These are phyloP conservation scores for Metschnikowia chrysomelidarum DNA, from an alignment of 805 yeast species.

Conservation along the genomic window DNA sequence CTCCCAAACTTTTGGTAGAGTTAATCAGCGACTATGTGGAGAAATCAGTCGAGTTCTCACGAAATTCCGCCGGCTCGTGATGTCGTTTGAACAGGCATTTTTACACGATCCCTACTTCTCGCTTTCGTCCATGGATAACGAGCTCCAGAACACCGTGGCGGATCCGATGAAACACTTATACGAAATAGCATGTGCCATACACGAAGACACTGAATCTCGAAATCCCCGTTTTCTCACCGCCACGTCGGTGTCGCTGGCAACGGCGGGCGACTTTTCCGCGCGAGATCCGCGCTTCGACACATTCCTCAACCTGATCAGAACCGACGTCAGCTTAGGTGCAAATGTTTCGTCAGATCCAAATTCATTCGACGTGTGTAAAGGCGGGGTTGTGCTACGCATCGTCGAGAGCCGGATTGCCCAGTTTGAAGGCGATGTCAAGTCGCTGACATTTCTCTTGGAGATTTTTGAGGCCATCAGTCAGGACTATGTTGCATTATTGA, in stretches of 20 bases:
- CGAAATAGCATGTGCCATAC: slow-evolving; percentile 53
- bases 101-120: slow-evolving; percentile 50
- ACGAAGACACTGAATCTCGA: slow-evolving; percentile 43
- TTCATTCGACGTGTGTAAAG: slow-evolving; percentile 61
- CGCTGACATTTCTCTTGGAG: slow-evolving; percentile 48
- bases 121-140: slow-evolving; percentile 52
- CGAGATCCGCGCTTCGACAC: slow-evolving; percentile 27
- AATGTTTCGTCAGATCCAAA: slow-evolving; percentile 48
- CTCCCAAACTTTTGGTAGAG: slow-evolving; percentile 58
- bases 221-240: slow-evolving; percentile 18
- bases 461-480: slow-evolving; percentile 58
- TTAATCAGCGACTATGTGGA: slow-evolving; percentile 69
- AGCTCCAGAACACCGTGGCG: slow-evolving; percentile 26
- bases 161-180: slow-evolving; percentile 51
- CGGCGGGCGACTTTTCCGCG: slow-evolving; percentile 9
- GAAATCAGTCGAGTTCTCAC: slow-evolving; percentile 40
- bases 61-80: slow-evolving; percentile 28
- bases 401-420: slow-evolving; percentile 56
- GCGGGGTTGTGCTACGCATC: slow-evolving; percentile 68
- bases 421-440: slow-evolving; percentile 63
- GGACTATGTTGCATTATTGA: slow-evolving; percentile 65
- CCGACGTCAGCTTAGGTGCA: slow-evolving; percentile 44
- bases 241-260: slow-evolving; percentile 15
- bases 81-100: slow-evolving; percentile 55
- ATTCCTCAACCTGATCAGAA: slow-evolving; percentile 36